A percentile compares a stretch with the other conserved stretches of the same genome.
These are phyloP conservation scores for Begonia loranthoides DNA, from an alignment of 306 rosid genomes.

Conservation along the genomic window DNA sequence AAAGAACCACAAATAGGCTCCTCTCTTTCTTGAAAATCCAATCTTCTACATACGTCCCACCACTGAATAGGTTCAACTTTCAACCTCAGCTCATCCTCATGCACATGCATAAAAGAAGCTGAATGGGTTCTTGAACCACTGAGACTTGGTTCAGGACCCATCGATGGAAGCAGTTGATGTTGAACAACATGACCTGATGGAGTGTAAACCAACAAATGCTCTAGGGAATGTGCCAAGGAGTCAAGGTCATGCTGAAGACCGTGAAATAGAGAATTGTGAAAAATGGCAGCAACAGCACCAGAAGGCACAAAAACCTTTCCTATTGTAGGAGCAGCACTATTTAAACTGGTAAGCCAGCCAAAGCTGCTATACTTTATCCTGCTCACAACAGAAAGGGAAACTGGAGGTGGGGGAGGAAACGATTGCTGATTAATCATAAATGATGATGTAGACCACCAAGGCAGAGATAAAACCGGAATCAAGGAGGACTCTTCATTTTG, in stretches of 20 bases:
- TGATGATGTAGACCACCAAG: slow-evolving; percentile 86
- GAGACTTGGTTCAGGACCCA: slow-evolving; percentile 48
- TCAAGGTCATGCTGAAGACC: slow-evolving; percentile 22
- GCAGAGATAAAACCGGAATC: slow-evolving; percentile 48
- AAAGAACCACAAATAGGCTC: slow-evolving; percentile 35
- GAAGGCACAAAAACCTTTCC: slow-evolving; percentile 69
- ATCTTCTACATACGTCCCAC: slow-evolving; percentile 94
- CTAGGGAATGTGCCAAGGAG: slow-evolving; percentile 43
- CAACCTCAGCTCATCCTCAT: slow-evolving; percentile 78
- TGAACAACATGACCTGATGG: slow-evolving; percentile 82
- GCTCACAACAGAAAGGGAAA: slow-evolving; percentile 83
- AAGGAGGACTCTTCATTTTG: slow-evolving; percentile 45
- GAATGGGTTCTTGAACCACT: slow-evolving; percentile 24
- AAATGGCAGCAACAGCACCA: slow-evolving; percentile 83
- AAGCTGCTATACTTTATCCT: slow-evolving; percentile 67
- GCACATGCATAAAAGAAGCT: slow-evolving; percentile 43
- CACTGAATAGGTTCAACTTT: slow-evolving; percentile 88
- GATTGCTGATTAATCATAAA: slow-evolving; percentile 48
- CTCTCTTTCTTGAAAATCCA: slow-evolving; percentile 85
- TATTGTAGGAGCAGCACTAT: slow-evolving; percentile 71
- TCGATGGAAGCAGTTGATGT: slow-evolving; percentile 52
- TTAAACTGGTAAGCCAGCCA: slow-evolving; percentile 82
- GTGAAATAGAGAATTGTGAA: slow-evolving; percentile 52
- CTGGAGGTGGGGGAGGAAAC: slow-evolving; percentile 60
- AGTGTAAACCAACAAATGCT: slow-evolving; percentile 66